These are phyloP conservation scores for Ophiostoma sp. DNA, from an alignment of 2,329 filamentous ascomycete genomes.

Conservation along the genomic window DNA sequence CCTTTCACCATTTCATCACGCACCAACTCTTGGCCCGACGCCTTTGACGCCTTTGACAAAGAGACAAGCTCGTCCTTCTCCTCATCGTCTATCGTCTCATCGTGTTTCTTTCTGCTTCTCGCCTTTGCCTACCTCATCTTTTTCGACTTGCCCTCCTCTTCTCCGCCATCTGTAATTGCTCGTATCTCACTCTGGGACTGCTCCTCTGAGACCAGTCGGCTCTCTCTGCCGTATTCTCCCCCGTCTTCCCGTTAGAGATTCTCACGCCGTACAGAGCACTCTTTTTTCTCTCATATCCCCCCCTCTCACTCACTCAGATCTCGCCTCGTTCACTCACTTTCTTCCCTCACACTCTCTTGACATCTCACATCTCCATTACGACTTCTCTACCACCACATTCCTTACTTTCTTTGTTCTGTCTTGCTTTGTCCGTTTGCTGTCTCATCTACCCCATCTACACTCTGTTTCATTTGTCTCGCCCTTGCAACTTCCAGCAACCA, in stretches of 20 bases:
- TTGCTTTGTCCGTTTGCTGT: background rate
- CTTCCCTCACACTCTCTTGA: background rate
- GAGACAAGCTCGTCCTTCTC: background rate
- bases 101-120: background rate
- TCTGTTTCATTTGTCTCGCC: background rate
- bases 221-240: background rate
- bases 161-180: background rate
- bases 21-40: background rate
- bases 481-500: conserved; percentile 5
- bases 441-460: background rate
- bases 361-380: background rate
- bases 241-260: background rate
- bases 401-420: background rate
- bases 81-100: background rate
- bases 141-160: conserved; percentile 1
- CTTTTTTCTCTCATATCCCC: background rate
- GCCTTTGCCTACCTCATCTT: background rate
- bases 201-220: background rate
- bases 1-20: background rate
- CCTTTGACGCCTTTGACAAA: background rate
- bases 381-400: background rate
- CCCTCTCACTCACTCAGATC: background rate
- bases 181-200: background rate
- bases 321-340: background rate
- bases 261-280: background rate